phyloP scores from a whole-genome alignment of 2,329 filamentous ascomycete genomes.

The Calonectria hongkongensis region DNA sequence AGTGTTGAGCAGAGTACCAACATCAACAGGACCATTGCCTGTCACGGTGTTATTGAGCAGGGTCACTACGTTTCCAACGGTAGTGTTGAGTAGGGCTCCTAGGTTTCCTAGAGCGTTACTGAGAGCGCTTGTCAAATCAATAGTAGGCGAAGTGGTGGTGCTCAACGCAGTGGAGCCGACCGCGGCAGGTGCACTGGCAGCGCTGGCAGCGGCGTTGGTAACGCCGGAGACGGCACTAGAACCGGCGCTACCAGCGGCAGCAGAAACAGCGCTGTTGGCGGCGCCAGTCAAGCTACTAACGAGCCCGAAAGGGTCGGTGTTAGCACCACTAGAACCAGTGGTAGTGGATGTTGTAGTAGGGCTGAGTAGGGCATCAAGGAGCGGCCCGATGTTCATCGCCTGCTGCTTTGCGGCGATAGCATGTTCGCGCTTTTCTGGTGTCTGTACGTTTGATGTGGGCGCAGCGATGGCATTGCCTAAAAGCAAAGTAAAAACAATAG shows the following conservation, averaged over 20 bases:
- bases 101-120: neutral
- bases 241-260: neutral
- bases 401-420: neutral
- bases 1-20: neutral
- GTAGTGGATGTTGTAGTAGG: constrained; percentile 1
- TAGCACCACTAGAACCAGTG: neutral
- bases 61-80: neutral
- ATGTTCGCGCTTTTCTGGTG: neutral
- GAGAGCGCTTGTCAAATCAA: neutral
- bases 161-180: neutral
- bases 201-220: neutral
- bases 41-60: constrained; percentile 10
- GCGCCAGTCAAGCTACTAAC: neutral
- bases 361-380: neutral
- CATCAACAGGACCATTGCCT: neutral
- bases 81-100: neutral
- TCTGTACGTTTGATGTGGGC: neutral
- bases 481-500: neutral
- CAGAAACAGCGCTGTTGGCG: neutral
- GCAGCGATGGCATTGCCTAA: constrained; percentile 1
- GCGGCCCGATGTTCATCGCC: constrained; percentile 1
- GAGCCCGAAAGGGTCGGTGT: neutral
- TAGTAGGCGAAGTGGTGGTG: neutral
- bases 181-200: neutral
- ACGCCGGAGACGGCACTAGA: neutral